A percentile compares a stretch with the other conserved stretches of the same genome.
Conservation (phyloP, 192 early-diverging fungal species). For the Dimargaris cristalligena region DNA sequence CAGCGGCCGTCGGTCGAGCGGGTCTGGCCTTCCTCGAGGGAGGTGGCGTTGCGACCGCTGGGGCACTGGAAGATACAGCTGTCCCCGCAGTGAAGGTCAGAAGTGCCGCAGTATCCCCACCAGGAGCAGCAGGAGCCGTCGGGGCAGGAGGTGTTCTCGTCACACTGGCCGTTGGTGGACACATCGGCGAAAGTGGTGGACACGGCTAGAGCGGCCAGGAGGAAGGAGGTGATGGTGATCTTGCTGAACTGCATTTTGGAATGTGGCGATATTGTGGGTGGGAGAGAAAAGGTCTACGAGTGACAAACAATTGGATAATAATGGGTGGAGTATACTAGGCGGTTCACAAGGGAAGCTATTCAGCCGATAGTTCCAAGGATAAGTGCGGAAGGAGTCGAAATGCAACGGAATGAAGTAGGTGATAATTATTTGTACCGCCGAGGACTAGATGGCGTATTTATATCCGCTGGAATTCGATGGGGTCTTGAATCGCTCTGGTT, state of each 20-base stretch:
- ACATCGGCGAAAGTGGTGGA: conserved; percentile 7
- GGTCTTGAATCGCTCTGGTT: too few relatives aligned
- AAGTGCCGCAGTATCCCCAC: conserved; percentile 9
- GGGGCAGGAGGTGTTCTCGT: conserved; percentile 13
- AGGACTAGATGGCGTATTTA: too few relatives aligned
- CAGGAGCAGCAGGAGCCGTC: conserved; percentile 1
- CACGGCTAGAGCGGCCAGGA: conserved; percentile 12
- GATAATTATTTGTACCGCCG: too few relatives aligned
- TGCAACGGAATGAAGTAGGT: too few relatives aligned
- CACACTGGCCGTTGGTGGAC: conserved; percentile 16
- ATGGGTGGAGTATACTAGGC: too few relatives aligned
- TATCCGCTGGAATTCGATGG: too few relatives aligned
- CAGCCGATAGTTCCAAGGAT: too few relatives aligned
- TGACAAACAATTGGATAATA: too few relatives aligned
- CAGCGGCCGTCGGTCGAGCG: conserved; percentile 3
- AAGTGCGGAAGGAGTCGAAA: too few relatives aligned
- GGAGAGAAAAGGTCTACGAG: too few relatives aligned
- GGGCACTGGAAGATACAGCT: conserved; percentile 2
- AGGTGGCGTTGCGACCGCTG: background rate
- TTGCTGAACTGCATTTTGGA: conserved; percentile 14
- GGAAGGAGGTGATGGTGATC: conserved; percentile 15
- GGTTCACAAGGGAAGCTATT: too few relatives aligned
- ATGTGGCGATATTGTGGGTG: too few relatives aligned
- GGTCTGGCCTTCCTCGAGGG: background rate
- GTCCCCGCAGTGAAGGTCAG: conserved; percentile 3